A percentile compares a stretch with the other conserved stretches of the same genome.
These are phyloP conservation scores for Globisporangium irregulare DNA, from an alignment of 352 stramenopile genomes.

Conservation along the genomic window DNA sequence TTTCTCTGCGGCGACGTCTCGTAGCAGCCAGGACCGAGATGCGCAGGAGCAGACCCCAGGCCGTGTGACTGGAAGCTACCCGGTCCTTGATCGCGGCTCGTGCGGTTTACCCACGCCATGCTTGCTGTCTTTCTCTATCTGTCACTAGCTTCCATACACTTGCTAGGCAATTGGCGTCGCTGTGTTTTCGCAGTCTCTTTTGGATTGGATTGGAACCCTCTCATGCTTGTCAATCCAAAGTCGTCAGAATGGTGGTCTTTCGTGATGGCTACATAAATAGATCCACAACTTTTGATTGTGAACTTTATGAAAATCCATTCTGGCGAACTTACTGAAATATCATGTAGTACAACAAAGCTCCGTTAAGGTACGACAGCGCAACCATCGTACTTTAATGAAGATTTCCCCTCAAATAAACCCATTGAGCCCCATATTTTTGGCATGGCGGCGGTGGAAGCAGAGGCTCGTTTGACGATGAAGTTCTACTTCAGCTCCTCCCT, in stretches of 20 bases:
- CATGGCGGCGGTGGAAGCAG: not conserved
- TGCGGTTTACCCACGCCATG: constrained; percentile 79
- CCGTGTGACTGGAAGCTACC: constrained; percentile 30
- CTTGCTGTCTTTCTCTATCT: not conserved
- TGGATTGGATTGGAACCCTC: not conserved
- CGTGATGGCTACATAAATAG: not conserved
- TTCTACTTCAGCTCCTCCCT: not conserved
- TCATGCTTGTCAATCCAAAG: not conserved
- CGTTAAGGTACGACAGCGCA: not conserved
- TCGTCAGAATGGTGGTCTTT: not conserved
- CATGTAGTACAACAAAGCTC: not conserved
- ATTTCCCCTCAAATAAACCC: not conserved
- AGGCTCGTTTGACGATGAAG: constrained; percentile 12
- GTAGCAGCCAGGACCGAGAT: constrained; percentile 61
- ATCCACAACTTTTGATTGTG: not conserved
- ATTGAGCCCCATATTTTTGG: not conserved
- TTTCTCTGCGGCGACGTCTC: constrained; percentile 37
- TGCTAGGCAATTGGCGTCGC: not conserved
- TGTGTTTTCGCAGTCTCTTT: not conserved
- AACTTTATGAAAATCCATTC: no score
- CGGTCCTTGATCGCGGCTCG: constrained; percentile 46
- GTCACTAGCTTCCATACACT: not conserved
- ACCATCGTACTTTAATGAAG: not conserved
- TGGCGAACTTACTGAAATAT: not conserved
- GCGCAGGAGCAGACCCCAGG: constrained; percentile 21